phyloP scores from a whole-genome alignment of 1,284 basidiomycete genomes.

The Naganishia cerealis region DNA sequence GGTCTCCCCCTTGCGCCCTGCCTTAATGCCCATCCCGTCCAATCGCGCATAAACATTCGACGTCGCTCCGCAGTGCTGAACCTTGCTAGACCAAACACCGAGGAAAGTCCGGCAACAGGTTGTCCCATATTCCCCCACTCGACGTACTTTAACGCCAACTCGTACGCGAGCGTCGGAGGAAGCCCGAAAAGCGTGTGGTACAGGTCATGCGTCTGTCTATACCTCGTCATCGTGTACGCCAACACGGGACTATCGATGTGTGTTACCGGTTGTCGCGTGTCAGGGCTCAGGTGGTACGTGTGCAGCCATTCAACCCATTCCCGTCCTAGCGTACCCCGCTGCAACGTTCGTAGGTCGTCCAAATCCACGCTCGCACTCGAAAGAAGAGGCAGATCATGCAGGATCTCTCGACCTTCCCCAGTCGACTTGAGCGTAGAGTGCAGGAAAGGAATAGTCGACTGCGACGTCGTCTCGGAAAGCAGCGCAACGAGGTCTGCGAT shows the following conservation, averaged over 20 bases:
- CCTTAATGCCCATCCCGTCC: conserved; percentile 84
- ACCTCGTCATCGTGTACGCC: conserved; percentile 96
- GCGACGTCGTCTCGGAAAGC: conserved; percentile 84
- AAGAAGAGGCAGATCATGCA: conserved; percentile 79
- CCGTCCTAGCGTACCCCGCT: conserved; percentile 79
- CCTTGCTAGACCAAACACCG: conserved; percentile 64
- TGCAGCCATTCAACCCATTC: conserved; percentile 90
- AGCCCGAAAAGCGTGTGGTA: conserved; percentile 87
- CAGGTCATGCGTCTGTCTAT: conserved; percentile 95
- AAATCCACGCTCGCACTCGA: conserved; percentile 77
- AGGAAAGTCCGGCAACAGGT: conserved; percentile 81
- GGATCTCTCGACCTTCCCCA: conserved; percentile 75
- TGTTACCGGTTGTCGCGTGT: conserved; percentile 84
- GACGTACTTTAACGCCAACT: conserved; percentile 94
- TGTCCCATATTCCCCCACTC: conserved; percentile 90
- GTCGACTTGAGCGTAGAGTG: conserved; percentile 77
- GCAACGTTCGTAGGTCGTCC: conserved; percentile 64
- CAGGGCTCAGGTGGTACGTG: conserved; percentile 86
- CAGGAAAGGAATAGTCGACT: conserved; percentile 73
- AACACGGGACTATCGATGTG: conserved; percentile 91
- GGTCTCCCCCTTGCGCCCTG: conserved; percentile 72
- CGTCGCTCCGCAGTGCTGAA: conserved; percentile 43
- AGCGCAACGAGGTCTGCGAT: conserved; percentile 84
- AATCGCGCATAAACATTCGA: conserved; percentile 60
- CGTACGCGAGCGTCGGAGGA: conserved; percentile 85